Evolutionary conservation across 768 basidiomycete genomes (phyloP), one percentile per base, ranked within the genome.

Genomic region (Trametes coccinea): DNA sequence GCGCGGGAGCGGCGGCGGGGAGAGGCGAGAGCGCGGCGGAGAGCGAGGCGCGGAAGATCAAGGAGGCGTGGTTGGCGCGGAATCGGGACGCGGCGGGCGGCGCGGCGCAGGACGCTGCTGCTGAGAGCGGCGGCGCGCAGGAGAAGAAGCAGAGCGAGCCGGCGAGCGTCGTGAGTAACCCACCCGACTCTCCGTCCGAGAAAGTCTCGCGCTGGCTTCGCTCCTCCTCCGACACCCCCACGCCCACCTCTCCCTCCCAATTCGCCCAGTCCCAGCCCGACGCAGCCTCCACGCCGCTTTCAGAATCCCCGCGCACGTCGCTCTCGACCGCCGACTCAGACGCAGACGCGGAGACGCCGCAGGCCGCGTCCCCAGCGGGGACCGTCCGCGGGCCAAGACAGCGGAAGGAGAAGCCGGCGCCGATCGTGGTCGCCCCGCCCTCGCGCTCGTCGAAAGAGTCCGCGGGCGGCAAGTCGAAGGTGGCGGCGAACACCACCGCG

Each of bases 41-140:
- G 50, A 56, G 56, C 50, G 65, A 64, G 48, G 66, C 66, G 22
- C 37, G 27, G 47, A 55, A 48, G 54, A 65, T 67, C 44, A 54
- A 60, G 46, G 63, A 64, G 50, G 66, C 66, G 34, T 67, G 66
- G 66, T 50, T 67, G 22, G 64, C 58, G 48, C 43, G 48, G 41
- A 62, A 64, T 46, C 55, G 22, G 22, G 22, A 22, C 22, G 22
- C 22, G 22, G 22, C 22, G 22, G 22, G 22, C 22, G 22, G 22
- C 22, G 22, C 22, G 22, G 22, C 22, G 22, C 22, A 22, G 22
- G 39, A 39, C 39, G 39, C 39, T 13, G 39, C 39, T 39, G 7
- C 39, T 22, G 22, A 22, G 13, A 7, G 39, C 39, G 39, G 8
- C 39, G 8, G 7, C 13, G 29, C 17, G 31, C 7, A 16, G 41